Base-by-base conservation (phyloP, 2,329 filamentous ascomycete species). In the Drechmeria coniospora region DNA sequence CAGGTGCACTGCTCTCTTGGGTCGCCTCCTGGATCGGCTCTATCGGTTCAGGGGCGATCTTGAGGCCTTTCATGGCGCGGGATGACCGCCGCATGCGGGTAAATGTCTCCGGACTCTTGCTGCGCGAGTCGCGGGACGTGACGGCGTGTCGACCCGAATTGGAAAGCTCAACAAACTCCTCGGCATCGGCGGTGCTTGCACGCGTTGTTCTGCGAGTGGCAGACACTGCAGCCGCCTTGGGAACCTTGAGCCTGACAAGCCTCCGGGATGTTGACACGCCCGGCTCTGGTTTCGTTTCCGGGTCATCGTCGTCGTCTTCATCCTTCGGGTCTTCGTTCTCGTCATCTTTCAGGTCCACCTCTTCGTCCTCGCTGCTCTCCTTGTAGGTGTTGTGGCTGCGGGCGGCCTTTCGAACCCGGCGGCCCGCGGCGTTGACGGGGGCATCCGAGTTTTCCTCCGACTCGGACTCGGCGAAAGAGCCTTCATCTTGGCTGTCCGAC, bases 61-160 rank as follows among this genome's bases (percentile, higher is more conserved):
- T 65, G 2, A 68, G 36, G 6, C 59, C 59, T 44, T 73, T 73
- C 11, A 49, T 46, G 11, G 56, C 62, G 23, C 68, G 61, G 1
- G 63, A 63, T 5, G 59, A 49, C 33, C 65, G 53, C 3, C 49
- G 53, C 8, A 37, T 47, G 16, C 59, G 57, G 10, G 50, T 43
- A 12, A 56, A 43, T 3, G 60, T 44, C 36, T 76, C 70, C 0
- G 71, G 70, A 34, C 66, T 73, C 38, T 54, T 59, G 37, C 67
- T 74, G 30, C 55, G 56, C 16, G 66, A 67, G 23, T 62, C 61
- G 12, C 53, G 53, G 21, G 64, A 56, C 2, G 56, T 44, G 22
- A 57, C 56, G 13, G 59, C 62, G 36, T 76, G 70, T 31, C 57
- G 62, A n/a, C 71, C 72, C 6, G 71, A 75, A 38, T 59, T 66